These are phyloP conservation scores for Rhodosorus marinus DNA, from an alignment of 23 red algal species.

Conservation along the genomic window DNA sequence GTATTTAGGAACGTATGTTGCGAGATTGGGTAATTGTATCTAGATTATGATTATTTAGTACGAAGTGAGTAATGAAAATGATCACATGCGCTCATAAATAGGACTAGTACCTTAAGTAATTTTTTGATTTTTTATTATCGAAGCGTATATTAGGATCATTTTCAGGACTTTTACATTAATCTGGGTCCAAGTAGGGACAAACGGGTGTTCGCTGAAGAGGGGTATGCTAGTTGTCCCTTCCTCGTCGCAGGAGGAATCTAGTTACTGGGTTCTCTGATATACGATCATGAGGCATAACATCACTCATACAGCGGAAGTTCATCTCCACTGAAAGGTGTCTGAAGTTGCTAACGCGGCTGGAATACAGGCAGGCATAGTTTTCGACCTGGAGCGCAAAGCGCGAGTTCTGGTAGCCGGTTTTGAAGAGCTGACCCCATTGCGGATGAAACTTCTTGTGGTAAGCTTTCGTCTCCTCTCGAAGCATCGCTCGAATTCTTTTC, in stretches of 20 bases:
- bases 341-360: conserved; percentile 71
- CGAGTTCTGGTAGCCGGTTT: conserved; percentile 91
- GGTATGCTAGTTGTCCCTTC: no score
- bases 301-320: conserved; percentile 68
- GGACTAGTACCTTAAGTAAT: no score
- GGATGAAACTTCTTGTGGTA: conserved; percentile 76
- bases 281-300: conserved; percentile 94
- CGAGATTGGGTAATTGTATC: no score
- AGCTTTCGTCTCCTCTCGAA: conserved; percentile 36
- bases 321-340: conserved; percentile 56
- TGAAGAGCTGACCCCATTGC: conserved; percentile 96
- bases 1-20: no score
- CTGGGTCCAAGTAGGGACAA: no score
- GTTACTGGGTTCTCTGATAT: conserved; percentile 45
- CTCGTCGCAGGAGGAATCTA: conserved; percentile 33
- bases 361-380: conserved; percentile 95
- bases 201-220: no score
- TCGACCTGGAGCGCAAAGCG: conserved; percentile 97
- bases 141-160: no score
- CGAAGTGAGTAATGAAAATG: no score
- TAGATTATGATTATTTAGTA: no score
- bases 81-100: no score
- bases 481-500: conserved; percentile 11
- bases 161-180: no score
- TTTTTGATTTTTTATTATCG: no score